Percentiles rank a stretch among this genome's conserved stretches.
Evolutionary conservation across 306 rosid genomes (phyloP).

Genomic region (Aeschynomene evenia): DNA sequence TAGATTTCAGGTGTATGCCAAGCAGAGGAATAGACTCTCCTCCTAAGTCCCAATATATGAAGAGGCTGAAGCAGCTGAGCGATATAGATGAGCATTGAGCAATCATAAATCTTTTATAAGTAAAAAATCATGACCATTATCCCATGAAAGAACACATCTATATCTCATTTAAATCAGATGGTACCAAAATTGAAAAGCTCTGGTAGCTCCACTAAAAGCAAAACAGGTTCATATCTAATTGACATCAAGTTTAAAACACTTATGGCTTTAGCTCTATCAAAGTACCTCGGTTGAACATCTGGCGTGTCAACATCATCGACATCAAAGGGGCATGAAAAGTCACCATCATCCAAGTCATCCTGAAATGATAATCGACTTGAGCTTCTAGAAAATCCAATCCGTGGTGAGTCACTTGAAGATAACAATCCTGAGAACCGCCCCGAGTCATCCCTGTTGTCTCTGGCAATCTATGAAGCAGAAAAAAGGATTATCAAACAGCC

Average conservation of each 20-base stretch:
- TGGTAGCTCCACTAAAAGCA: conserved; percentile 14
- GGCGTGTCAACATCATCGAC: conserved; percentile 81
- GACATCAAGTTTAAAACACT: conserved; percentile 11
- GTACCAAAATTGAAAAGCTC: not conserved
- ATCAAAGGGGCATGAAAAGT: conserved; percentile 73
- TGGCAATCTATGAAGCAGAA: conserved; percentile 47
- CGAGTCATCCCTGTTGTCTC: conserved; percentile 79
- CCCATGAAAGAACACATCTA: not conserved
- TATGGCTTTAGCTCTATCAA: conserved; percentile 16
- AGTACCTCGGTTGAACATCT: conserved; percentile 61
- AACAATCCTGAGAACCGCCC: conserved; percentile 82
- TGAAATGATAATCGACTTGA: conserved; percentile 85
- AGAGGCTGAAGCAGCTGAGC: not conserved
- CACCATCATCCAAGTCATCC: conserved; percentile 76
- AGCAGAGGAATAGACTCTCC: not conserved
- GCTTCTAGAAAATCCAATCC: conserved; percentile 78
- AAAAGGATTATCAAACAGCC: conserved; percentile 32
- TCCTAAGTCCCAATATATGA: not conserved
- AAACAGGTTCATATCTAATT: not conserved
- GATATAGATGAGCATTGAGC: not conserved
- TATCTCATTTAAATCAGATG: conserved; percentile 3
- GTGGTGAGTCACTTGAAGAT: conserved; percentile 85
- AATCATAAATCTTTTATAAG: not conserved
- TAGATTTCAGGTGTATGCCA: conserved; percentile 8
- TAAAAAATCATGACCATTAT: not conserved